Evolutionary conservation across 2,329 filamentous ascomycete species (phyloP), one percentile per base, ranked within the genome.

Genomic region (Bertia moriformis): DNA sequence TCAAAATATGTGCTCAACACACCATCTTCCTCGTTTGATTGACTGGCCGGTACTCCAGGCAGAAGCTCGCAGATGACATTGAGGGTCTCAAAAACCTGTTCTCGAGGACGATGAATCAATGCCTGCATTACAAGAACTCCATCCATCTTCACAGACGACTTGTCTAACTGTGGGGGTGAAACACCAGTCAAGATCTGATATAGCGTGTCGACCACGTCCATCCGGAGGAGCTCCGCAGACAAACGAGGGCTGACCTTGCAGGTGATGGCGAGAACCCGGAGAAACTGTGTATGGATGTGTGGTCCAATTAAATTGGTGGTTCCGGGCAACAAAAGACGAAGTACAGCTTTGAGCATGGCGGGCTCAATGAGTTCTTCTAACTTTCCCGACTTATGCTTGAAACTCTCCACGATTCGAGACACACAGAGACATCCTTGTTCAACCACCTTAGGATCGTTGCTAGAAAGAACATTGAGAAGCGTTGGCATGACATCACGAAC

Each of bases 111-210:
- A 53, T 96, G 91, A 39, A 98, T 94, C 45, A 98, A 69, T 27
- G 93, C 87, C 61, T 98, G 91, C 93, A 98, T 98, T 51, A 98
- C 91, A 36, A 98, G 75, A 40, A 96, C 89, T 52, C 87, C 94
- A 58, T 96, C 89, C 46, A 96, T 81, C 60, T 93, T 94, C 27
- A 75, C 81, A 19, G 78, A 82, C 41, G 86, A 73, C 54, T 89
- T 79, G 24, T 87, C 78, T 1, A 71, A 78, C 44, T 68, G 73
- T 1, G 91, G 91, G 2, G 91, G 88, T 0, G 91, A 96, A 2
- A 98, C 86, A 15, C 91, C 91, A 0, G 91, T 96, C 38, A 98
- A 63, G 32, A 98, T 96, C 58, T 98, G 91, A 54, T 96, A 98
- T 2, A 98, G 66, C 0, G 91, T 98, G 58, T 96, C 91, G 18